Evolutionary conservation across 2,329 filamentous ascomycete species (phyloP), one percentile per base, ranked within the genome.

Genomic region (Sporothrix variecibatus): DNA sequence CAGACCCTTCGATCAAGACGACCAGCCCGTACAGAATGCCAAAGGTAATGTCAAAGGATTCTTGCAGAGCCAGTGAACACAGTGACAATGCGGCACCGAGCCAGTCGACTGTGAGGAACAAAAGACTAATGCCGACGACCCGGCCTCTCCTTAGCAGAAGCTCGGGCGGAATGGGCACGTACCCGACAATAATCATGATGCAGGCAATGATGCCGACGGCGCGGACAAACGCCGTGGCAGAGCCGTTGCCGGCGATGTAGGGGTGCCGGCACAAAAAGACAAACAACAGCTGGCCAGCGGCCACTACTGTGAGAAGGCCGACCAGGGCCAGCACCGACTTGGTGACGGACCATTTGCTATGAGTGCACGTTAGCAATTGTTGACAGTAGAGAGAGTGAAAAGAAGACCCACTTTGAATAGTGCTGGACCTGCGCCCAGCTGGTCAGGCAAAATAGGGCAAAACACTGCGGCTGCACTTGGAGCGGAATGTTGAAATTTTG

Each of bases 111-210:
- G 11, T 7, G n/a, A 58, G 7, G 8, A 58, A 58, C 23, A 58
- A 6, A 2, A 58, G 26, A 15, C 20, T 26, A 11, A 58, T 58
- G 53, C 53, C 53, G n/a, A 58, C 23, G 53, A 58, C 53, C 8
- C 53, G 53, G 53, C 53, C 53, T 26, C 53, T n/a, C 9, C 53
- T 26, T n/a, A 58, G 53, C n/a, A 58, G 26, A 4, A 58, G 23
- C 23, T 58, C 53, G 1, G 53, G 53, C n/a, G 53, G 53, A 26
- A 58, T 58, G 15, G 53, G 53, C 4, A 58, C 53, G 53, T 58
- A 58, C 2, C 53, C 53, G 53, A 58, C 53, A 58, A 58, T 58
- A n/a, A 58, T 58, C 53, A 58, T 58, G n/a, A 58, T 58, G 53
- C 53, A 58, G 53, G 53, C 53, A 26, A 58, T 28, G 7, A 58